A percentile compares a stretch with the other conserved stretches of the same genome.
phyloP scores from a whole-genome alignment of 768 basidiomycete genomes.

The Mycena kentingensis region DNA sequence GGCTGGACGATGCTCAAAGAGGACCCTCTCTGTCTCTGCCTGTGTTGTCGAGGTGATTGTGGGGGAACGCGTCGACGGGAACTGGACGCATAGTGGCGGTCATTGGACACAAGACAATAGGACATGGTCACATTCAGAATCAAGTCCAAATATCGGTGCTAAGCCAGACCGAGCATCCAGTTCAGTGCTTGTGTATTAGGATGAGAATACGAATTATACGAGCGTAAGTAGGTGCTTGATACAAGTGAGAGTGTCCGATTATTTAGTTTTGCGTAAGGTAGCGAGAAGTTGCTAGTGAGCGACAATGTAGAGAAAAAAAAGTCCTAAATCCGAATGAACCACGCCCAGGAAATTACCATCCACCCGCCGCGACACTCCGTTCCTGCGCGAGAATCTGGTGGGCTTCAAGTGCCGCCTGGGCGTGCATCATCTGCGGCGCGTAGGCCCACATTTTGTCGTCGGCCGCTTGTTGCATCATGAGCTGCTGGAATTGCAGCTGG shows the following conservation, averaged over 20 bases:
- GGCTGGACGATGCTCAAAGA: conserved; percentile 56
- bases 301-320: conserved; percentile 13
- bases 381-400: conserved; percentile 20
- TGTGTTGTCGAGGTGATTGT: conserved; percentile 68
- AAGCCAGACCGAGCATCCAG: too few species aligned
- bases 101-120: conserved; percentile 13
- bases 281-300: conserved; percentile 14
- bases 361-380: conserved; percentile 21
- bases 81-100: conserved; percentile 30
- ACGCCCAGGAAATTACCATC: conserved; percentile 17
- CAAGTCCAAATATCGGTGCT: too few species aligned
- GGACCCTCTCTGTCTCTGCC: conserved; percentile 63
- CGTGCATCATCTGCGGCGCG: conserved; percentile 25
- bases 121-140: too few species aligned
- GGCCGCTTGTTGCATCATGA: conserved; percentile 21
- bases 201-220: conserved; percentile 11
- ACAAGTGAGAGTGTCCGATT: conserved; percentile 9
- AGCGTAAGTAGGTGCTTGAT: background rate
- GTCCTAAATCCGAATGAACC: conserved; percentile 12
- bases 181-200: conserved; percentile 18
- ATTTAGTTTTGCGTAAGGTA: conserved; percentile 9
- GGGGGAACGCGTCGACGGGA: conserved; percentile 59
- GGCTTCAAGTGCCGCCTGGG: conserved; percentile 18
- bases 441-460: conserved; percentile 24
- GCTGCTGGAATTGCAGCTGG: conserved; percentile 25